Evolutionary conservation across 495 filamentous ascomycete genomes (phyloP), one percentile per base, ranked within the genome.

Genomic region (Neurospora sp.): DNA sequence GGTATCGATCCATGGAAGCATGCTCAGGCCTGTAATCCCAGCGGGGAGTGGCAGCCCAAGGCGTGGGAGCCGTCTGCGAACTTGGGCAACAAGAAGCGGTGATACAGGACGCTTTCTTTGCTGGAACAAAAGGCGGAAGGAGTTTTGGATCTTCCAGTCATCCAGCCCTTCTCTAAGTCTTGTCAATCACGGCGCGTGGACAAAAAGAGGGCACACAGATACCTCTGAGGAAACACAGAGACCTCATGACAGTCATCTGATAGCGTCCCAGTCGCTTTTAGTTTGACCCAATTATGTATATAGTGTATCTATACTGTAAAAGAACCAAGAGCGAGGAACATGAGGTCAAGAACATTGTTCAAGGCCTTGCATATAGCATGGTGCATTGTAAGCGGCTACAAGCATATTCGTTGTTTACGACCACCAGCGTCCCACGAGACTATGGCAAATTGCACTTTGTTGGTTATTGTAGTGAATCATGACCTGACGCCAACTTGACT

Each of bases 21-120:
- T 48, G 79, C 81, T n/a, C 75, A 72, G 78, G 82, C 53, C 0
- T 35, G 75, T 77, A 85, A 81, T 0, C 89, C 92, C 16, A 85
- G 92, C 37, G 90, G 93, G 76, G 84, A 85, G 4, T 97, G 91
- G 91, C 91, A 95, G 81, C 94, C 94, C 0, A 80, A 90, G 70
- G 82, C 86, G 6, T 97, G 94, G 94, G 83, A 81, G 3, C 92
- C 91, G 8, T 17, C 40, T 73, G 82, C 69, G 27, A 65, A 35
- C 8, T 48, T 78, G 61, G 73, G 78, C 1, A 77, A 71, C 73
- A 79, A 79, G 77, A 81, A 78, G 71, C 76, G 74, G 76, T 75
- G 72, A 71, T 44, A 68, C 74, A 75, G 70, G 45, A 73, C 45
- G 71, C 42, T 75, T 48, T 74, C 72, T 72, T 71, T 69, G 14